Percentiles rank a stretch among this genome's conserved stretches.
Conservation (phyloP, 768 basidiomycete genomes). For the Leccinum ochraceum region DNA sequence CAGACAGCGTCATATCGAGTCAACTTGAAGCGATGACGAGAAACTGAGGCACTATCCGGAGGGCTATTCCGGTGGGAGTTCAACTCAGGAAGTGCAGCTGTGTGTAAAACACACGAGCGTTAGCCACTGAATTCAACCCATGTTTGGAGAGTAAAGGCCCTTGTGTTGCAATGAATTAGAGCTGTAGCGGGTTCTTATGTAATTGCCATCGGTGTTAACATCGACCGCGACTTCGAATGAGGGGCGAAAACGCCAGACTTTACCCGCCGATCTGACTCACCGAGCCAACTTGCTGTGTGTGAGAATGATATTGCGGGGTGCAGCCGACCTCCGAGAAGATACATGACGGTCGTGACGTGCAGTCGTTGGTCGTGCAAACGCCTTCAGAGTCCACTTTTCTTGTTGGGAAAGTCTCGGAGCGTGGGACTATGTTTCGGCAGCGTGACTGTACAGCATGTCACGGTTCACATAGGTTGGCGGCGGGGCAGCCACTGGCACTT, state of each 20-base stretch:
- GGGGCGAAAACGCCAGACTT: conserved; percentile 28
- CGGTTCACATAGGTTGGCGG: conserved; percentile 1
- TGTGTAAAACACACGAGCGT: conserved; percentile 8
- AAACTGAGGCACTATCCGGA: conserved; percentile 8
- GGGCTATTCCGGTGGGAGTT: conserved; percentile 9
- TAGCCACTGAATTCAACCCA: conserved; percentile 16
- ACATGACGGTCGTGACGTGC: conserved; percentile 3
- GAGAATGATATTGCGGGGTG: conserved; percentile 20
- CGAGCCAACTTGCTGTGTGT: conserved; percentile 31
- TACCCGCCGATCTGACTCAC: conserved; percentile 31
- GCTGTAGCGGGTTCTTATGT: conserved; percentile 21
- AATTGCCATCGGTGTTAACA: conserved; percentile 20
- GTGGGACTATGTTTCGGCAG: background rate
- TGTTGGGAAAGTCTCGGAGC: background rate
- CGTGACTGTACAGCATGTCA: conserved; percentile 14
- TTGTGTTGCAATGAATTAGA: conserved; percentile 9
- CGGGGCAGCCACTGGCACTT: background rate
- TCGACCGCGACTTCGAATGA: conserved; percentile 21
- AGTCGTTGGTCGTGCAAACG: background rate
- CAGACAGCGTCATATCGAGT: conserved; percentile 24
- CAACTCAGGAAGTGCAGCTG: conserved; percentile 22
- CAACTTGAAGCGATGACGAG: conserved; percentile 21
- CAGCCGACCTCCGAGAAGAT: conserved; percentile 12
- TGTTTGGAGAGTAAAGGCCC: conserved; percentile 18
- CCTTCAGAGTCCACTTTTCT: background rate